Percentiles rank a stretch among this genome's conserved stretches.
These are phyloP conservation scores for Melampsora abietis-canadensis DNA, from an alignment of 1,284 basidiomycete genomes.

Conservation along the genomic window DNA sequence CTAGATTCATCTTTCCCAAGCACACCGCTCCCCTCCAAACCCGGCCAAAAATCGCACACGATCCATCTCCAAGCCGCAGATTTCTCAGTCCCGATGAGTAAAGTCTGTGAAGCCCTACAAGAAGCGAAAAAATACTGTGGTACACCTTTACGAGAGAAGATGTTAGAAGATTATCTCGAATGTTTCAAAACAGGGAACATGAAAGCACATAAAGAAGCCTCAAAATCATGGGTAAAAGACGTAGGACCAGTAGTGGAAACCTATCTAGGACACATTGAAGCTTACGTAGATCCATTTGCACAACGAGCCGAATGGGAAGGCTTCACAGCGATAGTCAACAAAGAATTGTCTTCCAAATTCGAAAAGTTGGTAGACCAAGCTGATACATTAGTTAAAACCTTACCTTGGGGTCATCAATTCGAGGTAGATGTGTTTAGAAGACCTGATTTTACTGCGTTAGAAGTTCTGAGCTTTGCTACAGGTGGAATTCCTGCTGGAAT, in stretches of 20 bases:
- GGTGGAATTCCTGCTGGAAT: slow-evolving; percentile 81
- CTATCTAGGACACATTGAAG: slow-evolving; percentile 61
- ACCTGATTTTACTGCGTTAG: slow-evolving; percentile 71
- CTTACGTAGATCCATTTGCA: slow-evolving; percentile 79
- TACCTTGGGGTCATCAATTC: slow-evolving; percentile 77
- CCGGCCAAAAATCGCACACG: slow-evolving; percentile 59
- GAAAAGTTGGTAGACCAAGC: slow-evolving; percentile 70
- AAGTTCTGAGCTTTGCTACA: slow-evolving; percentile 60
- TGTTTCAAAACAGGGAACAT: slow-evolving; percentile 75
- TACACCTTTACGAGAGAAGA: slow-evolving; percentile 63
- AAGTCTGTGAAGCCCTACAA: slow-evolving; percentile 61
- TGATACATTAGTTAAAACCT: slow-evolving; percentile 68
- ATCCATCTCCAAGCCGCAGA: slow-evolving; percentile 67
- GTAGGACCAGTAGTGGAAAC: slow-evolving; percentile 79
- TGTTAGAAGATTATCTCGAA: slow-evolving; percentile 71
- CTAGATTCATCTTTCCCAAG: slow-evolving; percentile 53
- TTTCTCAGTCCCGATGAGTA: slow-evolving; percentile 57
- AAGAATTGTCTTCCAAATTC: slow-evolving; percentile 73
- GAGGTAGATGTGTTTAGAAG: slow-evolving; percentile 78
- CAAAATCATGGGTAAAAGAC: slow-evolving; percentile 76
- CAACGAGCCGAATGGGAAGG: slow-evolving; percentile 57
- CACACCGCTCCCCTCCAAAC: slow-evolving; percentile 59
- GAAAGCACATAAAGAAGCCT: slow-evolving; percentile 70
- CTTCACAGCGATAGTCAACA: slow-evolving; percentile 57
- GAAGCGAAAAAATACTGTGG: slow-evolving; percentile 58